Base-by-base conservation (phyloP, 2,329 filamentous ascomycete species). In the Nemania sp. region DNA sequence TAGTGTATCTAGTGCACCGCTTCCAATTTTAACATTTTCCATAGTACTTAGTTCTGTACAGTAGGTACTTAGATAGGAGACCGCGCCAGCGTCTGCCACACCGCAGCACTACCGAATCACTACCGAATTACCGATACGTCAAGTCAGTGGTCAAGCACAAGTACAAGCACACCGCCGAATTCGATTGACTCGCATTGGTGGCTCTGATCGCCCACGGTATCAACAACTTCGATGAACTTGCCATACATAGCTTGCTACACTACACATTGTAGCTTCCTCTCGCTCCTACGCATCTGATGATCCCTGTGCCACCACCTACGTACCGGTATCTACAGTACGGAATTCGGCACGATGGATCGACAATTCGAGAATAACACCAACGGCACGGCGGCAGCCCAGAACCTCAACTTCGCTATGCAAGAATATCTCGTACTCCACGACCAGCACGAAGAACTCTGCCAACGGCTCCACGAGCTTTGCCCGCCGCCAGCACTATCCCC, bases 361-460 rank as follows among this genome's bases (percentile, higher is more conserved):
- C 43, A 49, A 17, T 33, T 40, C 24, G 28, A 54, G 36, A 17
- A 24, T 20, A 26, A 24, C 33, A 37, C 33, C 19, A 33, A 17
- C 36, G 42, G 22, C 50, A 12, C 44, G 30, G 34, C 19, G 7
- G 26, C 26, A 49, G 60, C 65, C 48, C 72, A 74, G 57, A 71
- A 71, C 63, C 76, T 75, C 59, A 74, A 74, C 60, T 73, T 80
- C 33, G 75, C 77, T 48, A 70, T 83, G 64, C 78, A 81, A 63
- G 76, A 80, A 60, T 83, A 83, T 56, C 72, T 82, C 49, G 66
- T 79, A 19, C 71, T 83, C 6, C 76, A 80, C 51, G 76, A 78
- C 57, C 78, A 82, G 63, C 80, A 82, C 64, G 76, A 82, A 54
- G 75, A 77, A 54, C 74, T 83, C 14, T 73, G 73, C 56, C 73